Conservation (phyloP, 768 basidiomycete species). For the Cantharellus cinnabarinus region DNA sequence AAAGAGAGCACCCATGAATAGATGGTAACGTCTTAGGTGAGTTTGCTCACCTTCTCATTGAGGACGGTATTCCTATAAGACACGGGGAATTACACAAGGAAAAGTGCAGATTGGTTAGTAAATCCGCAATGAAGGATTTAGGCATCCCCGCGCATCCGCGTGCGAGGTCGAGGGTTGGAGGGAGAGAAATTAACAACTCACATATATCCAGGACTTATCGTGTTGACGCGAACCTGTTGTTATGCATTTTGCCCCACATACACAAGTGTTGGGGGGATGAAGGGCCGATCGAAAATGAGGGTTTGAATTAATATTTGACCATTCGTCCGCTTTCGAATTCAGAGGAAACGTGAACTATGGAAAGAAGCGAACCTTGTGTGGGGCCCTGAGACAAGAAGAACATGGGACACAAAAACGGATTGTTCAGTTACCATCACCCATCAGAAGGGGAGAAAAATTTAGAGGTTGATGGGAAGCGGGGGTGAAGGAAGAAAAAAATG, state of each 20-base stretch:
- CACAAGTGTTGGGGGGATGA: no score
- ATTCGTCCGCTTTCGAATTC: background rate
- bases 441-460: no score
- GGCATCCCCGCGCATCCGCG: no score
- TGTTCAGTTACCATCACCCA: no score
- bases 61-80: conserved; percentile 3
- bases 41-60: conserved; percentile 4
- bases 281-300: no score
- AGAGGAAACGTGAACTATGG: background rate
- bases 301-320: no score
- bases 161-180: no score
- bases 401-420: background rate
- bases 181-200: conserved; percentile 1
- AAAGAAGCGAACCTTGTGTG: background rate
- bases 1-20: no score
- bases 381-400: background rate
- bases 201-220: conserved; percentile 8
- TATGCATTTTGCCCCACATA: no score
- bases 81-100: background rate
- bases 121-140: no score
- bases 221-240: conserved; percentile 4
- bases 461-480: no score
- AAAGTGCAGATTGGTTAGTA: background rate
- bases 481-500: background rate
- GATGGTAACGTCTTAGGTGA: background rate